Percentiles rank a stretch among this genome's conserved stretches.
These are phyloP conservation scores for Phytophthora fragariaefolia DNA, from an alignment of 352 stramenopile species.

Conservation along the genomic window DNA sequence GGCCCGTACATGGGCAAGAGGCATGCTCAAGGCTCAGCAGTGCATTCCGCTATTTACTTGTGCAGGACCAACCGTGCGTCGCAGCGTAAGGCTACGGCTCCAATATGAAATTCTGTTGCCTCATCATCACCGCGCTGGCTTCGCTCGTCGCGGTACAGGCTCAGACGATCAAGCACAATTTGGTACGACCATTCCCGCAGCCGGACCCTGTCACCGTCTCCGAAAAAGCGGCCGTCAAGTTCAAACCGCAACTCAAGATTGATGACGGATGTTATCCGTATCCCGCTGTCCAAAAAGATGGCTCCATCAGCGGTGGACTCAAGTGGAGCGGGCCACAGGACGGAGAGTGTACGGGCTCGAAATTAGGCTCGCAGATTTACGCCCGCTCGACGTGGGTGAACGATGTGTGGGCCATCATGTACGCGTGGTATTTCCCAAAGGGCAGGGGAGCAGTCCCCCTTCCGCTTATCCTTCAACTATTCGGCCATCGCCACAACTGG, in stretches of 20 bases:
- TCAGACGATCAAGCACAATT: constrained; percentile 29
- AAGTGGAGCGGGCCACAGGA: constrained; percentile 33
- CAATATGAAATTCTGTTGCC: constrained; percentile 17
- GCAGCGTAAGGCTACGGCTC: not conserved
- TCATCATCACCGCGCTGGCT: constrained; percentile 15
- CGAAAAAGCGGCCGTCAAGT: constrained; percentile 26
- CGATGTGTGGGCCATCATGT: constrained; percentile 35
- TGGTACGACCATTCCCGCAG: constrained; percentile 32
- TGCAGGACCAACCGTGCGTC: not conserved
- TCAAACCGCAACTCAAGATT: constrained; percentile 38
- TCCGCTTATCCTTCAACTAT: constrained; percentile 21
- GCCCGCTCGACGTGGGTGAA: constrained; percentile 31
- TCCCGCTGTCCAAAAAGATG: constrained; percentile 32
- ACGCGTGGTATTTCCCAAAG: constrained; percentile 41
- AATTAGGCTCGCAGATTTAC: constrained; percentile 36
- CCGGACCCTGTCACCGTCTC: constrained; percentile 25
- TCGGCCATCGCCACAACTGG: constrained; percentile 53
- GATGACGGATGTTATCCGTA: constrained; percentile 34
- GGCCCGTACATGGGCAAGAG: not conserved
- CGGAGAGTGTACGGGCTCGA: constrained; percentile 33
- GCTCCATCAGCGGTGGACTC: constrained; percentile 29
- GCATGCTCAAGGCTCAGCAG: not conserved
- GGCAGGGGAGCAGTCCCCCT: constrained; percentile 11
- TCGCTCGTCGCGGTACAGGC: constrained; percentile 21
- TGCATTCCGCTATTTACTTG: constrained; percentile 17